Percentiles rank a stretch among this genome's conserved stretches.
Evolutionary conservation across 1,284 basidiomycete genomes (phyloP).

Genomic region (Testicularia cyperi): DNA sequence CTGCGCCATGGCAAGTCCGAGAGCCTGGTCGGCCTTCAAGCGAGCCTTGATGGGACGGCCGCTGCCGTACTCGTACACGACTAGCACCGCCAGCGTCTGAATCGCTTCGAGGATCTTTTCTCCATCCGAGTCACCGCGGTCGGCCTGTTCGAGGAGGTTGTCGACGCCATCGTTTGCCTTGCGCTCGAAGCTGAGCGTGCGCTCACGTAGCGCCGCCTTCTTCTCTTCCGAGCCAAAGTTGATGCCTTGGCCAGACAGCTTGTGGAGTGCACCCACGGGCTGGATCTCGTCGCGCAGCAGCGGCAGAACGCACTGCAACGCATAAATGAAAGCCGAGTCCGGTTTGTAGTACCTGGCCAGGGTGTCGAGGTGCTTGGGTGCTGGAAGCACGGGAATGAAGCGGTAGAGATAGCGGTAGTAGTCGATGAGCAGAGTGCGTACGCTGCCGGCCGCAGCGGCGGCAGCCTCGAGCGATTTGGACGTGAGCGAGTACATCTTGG

Average conservation of each 20-base stretch:
- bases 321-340: constrained; percentile 45
- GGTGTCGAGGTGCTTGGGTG: constrained; percentile 36
- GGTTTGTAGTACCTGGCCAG: constrained; percentile 28
- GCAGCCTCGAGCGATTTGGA: constrained; percentile 16
- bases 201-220: constrained; percentile 32
- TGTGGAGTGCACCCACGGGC: constrained; percentile 30
- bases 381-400: constrained; percentile 48
- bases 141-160: constrained; percentile 35
- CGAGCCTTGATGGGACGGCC: constrained; percentile 51
- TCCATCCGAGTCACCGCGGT: constrained; percentile 21
- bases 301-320: constrained; percentile 47
- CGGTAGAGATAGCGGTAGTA: constrained; percentile 53
- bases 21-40: constrained; percentile 53
- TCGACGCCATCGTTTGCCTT: constrained; percentile 48
- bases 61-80: constrained; percentile 52
- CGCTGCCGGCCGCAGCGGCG: constrained; percentile 17
- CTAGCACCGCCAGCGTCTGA: constrained; percentile 47
- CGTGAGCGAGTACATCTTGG: constrained; percentile 11
- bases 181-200: constrained; percentile 36
- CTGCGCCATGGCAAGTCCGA: constrained; percentile 52
- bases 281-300: constrained; percentile 43
- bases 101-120: constrained; percentile 45
- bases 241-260: constrained; percentile 33
- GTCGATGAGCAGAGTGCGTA: constrained; percentile 35
- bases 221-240: constrained; percentile 44